phyloP scores from a whole-genome alignment of 495 filamentous ascomycete genomes.

The Parmelia sp. region DNA sequence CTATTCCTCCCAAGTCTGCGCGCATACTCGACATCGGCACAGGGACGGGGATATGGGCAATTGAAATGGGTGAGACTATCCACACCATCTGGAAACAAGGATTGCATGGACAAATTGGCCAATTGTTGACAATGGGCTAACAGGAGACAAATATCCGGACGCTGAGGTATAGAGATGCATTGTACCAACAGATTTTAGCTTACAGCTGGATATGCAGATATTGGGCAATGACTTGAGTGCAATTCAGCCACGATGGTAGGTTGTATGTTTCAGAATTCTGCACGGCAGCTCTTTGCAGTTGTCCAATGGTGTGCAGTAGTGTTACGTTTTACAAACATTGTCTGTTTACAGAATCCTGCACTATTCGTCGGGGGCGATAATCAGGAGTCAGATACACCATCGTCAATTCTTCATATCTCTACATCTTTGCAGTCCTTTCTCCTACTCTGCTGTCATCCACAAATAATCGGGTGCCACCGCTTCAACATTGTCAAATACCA shows the following conservation, averaged over 20 bases:
- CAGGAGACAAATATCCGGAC: slow-evolving; percentile 29
- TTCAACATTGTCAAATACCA: not conserved
- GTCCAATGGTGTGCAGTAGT: not conserved
- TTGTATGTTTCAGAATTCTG: not conserved
- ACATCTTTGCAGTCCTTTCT: not conserved
- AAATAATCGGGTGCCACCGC: not conserved
- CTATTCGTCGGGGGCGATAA: not conserved
- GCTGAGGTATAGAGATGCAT: slow-evolving; percentile 20
- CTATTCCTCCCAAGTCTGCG: slow-evolving; percentile 31
- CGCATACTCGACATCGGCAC: slow-evolving; percentile 44
- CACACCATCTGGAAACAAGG: not conserved
- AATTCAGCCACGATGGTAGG: slow-evolving; percentile 50
- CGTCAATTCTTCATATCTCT: not conserved
- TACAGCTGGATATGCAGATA: slow-evolving; percentile 17
- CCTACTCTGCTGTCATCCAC: not conserved
- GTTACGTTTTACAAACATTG: not conserved
- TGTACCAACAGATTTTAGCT: not conserved
- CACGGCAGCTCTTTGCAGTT: not conserved
- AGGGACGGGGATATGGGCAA: slow-evolving; percentile 48
- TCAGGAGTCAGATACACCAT: not conserved
- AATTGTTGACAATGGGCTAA: not conserved
- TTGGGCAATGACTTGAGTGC: slow-evolving; percentile 53
- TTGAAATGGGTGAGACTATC: slow-evolving; percentile 39
- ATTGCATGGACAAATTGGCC: not conserved
- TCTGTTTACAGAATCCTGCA: not conserved